phyloP scores from a whole-genome alignment of 2,329 filamentous ascomycete genomes.

The Beauveria sp. region DNA sequence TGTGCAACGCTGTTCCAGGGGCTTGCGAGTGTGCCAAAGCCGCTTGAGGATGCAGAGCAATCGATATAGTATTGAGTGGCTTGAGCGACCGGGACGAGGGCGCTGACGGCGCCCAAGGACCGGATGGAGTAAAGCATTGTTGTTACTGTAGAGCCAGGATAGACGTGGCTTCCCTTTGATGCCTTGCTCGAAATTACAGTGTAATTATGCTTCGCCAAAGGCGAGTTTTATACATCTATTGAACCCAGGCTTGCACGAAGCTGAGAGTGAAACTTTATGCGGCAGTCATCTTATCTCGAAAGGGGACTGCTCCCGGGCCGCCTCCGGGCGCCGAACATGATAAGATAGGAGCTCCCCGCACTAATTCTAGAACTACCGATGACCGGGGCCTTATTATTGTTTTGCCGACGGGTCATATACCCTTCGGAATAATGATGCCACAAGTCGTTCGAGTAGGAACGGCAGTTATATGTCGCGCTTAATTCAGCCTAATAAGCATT shows the following conservation, averaged over 20 bases:
- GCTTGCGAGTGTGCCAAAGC: slow-evolving; percentile 12
- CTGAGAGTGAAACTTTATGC: no score
- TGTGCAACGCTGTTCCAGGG: slow-evolving; percentile 16
- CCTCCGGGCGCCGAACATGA: neutral
- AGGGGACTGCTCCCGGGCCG: neutral
- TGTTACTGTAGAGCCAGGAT: neutral
- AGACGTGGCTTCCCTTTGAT: neutral
- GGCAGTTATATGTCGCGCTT: no score
- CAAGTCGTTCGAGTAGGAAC: no score
- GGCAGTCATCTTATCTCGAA: no score
- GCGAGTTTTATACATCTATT: neutral
- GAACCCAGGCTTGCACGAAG: no score
- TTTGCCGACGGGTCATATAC: neutral
- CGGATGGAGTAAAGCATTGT: neutral
- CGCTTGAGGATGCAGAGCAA: slow-evolving; percentile 12
- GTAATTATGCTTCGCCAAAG: neutral
- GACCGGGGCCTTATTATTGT: neutral
- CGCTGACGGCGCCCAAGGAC: neutral
- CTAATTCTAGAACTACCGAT: neutral
- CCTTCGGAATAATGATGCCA: no score
- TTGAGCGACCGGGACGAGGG: neutral
- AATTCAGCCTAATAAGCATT: no score
- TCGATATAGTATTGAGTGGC: slow-evolving; percentile 16
- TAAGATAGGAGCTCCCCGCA: neutral
- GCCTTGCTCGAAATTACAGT: neutral